A percentile compares a stretch with the other conserved stretches of the same genome.
These are phyloP conservation scores for Petunia axillaris DNA, from an alignment of 257 asterid species.

Conservation along the genomic window DNA sequence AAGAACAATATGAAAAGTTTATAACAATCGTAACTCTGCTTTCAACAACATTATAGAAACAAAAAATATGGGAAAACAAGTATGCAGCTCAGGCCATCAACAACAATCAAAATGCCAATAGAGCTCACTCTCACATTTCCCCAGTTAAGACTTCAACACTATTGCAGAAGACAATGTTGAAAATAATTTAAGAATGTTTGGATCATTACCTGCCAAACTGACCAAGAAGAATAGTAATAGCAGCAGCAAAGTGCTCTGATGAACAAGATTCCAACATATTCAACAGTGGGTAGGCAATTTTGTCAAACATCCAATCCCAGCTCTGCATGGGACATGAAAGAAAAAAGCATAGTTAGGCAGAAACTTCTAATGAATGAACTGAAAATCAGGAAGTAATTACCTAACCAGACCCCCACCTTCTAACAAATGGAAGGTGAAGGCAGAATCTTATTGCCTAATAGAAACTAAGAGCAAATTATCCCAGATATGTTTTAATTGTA, in stretches of 20 bases:
- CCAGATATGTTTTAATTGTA: not conserved
- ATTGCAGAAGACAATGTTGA: not conserved
- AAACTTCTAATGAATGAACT: conserved; percentile 5
- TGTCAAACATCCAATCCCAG: conserved; percentile 78
- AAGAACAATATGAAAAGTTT: not conserved
- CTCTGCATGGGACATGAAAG: conserved; percentile 52
- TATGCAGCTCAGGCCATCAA: conserved; percentile 23
- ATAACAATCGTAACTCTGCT: not conserved
- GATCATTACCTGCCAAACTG: conserved; percentile 85
- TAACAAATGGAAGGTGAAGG: too few relatives aligned
- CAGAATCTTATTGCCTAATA: not conserved
- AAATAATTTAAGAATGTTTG: not conserved
- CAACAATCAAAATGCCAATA: conserved; percentile 1
- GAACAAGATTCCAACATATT: conserved; percentile 51
- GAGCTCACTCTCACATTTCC: not conserved
- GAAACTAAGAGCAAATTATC: not conserved
- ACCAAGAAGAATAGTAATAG: conserved; percentile 64
- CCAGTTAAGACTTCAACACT: not conserved
- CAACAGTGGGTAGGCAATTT: conserved; percentile 50
- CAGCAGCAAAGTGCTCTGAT: conserved; percentile 51
- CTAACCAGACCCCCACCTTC: not conserved
- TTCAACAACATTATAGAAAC: not conserved
- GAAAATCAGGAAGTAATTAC: conserved; percentile 3
- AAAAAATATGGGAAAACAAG: conserved; percentile 3
- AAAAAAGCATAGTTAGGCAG: conserved; percentile 4